Evolutionary conservation across 345 rosid species (phyloP), one percentile per base, ranked within the genome.

Genomic region (Lagerstroemia speciosa): DNA sequence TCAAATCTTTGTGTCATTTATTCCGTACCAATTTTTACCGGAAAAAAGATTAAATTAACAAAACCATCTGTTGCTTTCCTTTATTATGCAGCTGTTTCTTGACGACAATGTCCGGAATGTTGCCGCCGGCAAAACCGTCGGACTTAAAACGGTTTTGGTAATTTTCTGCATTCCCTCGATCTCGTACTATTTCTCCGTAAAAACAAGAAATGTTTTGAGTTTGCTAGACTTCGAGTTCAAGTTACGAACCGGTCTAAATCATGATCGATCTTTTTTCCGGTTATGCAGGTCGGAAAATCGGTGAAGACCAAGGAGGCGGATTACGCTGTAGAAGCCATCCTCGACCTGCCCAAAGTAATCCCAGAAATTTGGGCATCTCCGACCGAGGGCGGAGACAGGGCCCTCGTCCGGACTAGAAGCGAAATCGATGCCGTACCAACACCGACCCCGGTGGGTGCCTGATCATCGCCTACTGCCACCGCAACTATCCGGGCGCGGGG

Each of bases 71-170:
- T 57, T 26, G 20, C 46, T 65, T 36, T 30, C 11, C 24, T 48
- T 45, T 22, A 0, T 12, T 16, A 0, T 6, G 77, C 86, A 93
- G 96, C 64, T 89, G 67, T 90, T 93, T 78, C 74, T 91, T 20
- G 97, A 93, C 50, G 98, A 93, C 77, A 93, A 87, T 62, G 75
- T 72, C 9, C 79, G 72, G 32, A 93, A 93, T 68, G 78, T 93
- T 12, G 78, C 86, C 7, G 86, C 97, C 2, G 98, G 93, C 8
- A 93, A 87, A 73, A 73, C 89, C 45, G 63, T 83, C 70, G 98
- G 98, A 1, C 88, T 93, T 31, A 79, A 76, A 8, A 89, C 96
- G 20, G 84, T 78, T 77, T 61, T 93, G 92, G 98, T 91, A 82
- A 53, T 0, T 29, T 11, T 27, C 33, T n/a, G n/a, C 17, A 6